Conservation (phyloP, 257 asterid species). For the Nemophila menziesii region DNA sequence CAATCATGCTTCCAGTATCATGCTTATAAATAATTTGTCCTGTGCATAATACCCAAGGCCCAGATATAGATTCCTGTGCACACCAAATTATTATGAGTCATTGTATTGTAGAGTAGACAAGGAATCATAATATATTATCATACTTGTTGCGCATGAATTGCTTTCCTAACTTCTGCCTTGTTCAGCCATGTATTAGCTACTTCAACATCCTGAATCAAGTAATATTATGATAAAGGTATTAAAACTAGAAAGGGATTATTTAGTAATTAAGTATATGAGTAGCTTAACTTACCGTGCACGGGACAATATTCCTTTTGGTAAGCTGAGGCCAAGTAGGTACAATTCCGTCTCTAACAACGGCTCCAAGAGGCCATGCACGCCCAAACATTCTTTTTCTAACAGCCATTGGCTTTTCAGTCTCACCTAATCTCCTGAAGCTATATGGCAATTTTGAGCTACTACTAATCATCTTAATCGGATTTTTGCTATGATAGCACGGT, state of each 20-base stretch:
- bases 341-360: slow-evolving; percentile 71
- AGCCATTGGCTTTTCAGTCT: slow-evolving; percentile 75
- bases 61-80: slow-evolving; percentile 37
- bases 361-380: slow-evolving; percentile 93
- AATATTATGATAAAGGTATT: too few relatives aligned
- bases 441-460: slow-evolving; percentile 37
- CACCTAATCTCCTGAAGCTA: slow-evolving; percentile 90
- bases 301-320: slow-evolving; percentile 31
- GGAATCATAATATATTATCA: slow-evolving; percentile 16
- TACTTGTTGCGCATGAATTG: slow-evolving; percentile 79
- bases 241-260: too few relatives aligned
- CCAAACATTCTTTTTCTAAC: slow-evolving; percentile 84
- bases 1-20: slow-evolving; percentile 94
- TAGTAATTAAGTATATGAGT: slow-evolving; percentile 5
- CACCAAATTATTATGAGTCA: slow-evolving; percentile 2
- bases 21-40: slow-evolving; percentile 36
- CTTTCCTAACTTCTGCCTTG: slow-evolving; percentile 64
- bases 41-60: slow-evolving; percentile 68
- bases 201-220: slow-evolving; percentile 70
- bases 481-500: slow-evolving; percentile 66
- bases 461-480: slow-evolving; percentile 20
- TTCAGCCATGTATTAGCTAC: slow-evolving; percentile 82
- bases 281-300: slow-evolving; percentile 80
- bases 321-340: slow-evolving; percentile 91
- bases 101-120: too few relatives aligned